Evolutionary conservation across 257 asterid species (phyloP).

Genomic region (Eucommia ulmoides): DNA sequence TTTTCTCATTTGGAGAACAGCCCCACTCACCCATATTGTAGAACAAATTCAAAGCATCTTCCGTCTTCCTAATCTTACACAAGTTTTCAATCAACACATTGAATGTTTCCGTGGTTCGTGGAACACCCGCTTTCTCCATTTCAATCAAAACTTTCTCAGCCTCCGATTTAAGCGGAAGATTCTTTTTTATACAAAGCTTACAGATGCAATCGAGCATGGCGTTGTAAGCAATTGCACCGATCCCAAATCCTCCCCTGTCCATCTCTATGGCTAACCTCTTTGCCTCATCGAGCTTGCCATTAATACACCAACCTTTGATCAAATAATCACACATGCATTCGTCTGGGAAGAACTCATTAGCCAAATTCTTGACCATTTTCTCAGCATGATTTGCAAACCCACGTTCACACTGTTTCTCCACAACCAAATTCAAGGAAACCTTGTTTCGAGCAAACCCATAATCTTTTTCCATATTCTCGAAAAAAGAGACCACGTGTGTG

Average conservation of each 20-base stretch:
- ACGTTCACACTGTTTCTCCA: slow-evolving; percentile 43
- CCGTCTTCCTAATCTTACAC: slow-evolving; percentile 73
- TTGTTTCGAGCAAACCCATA: slow-evolving; percentile 46
- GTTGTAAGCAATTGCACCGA: slow-evolving; percentile 53
- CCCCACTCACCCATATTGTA: slow-evolving; percentile 24
- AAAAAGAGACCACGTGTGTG: slow-evolving; percentile 49
- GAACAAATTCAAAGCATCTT: slow-evolving; percentile 50
- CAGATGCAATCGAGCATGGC: slow-evolving; percentile 79
- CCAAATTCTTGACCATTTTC: slow-evolving; percentile 71
- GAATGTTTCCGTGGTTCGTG: slow-evolving; percentile 69
- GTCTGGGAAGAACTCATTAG: slow-evolving; percentile 84
- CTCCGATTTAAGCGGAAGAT: slow-evolving; percentile 53
- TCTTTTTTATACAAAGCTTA: slow-evolving; percentile 67
- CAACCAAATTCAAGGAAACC: slow-evolving; percentile 48
- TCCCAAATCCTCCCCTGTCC: slow-evolving; percentile 79
- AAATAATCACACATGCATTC: slow-evolving; percentile 59
- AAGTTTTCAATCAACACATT: slow-evolving; percentile 67
- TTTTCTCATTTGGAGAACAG: not conserved
- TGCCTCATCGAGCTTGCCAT: slow-evolving; percentile 69
- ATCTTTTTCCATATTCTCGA: slow-evolving; percentile 60
- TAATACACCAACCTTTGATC: slow-evolving; percentile 78
- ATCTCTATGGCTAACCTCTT: slow-evolving; percentile 66
- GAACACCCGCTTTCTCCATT: slow-evolving; percentile 84
- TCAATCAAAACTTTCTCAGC: slow-evolving; percentile 45
- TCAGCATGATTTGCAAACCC: slow-evolving; percentile 81